phyloP scores from a whole-genome alignment of 2,329 filamentous ascomycete genomes.

The Mariannaea sp. region DNA sequence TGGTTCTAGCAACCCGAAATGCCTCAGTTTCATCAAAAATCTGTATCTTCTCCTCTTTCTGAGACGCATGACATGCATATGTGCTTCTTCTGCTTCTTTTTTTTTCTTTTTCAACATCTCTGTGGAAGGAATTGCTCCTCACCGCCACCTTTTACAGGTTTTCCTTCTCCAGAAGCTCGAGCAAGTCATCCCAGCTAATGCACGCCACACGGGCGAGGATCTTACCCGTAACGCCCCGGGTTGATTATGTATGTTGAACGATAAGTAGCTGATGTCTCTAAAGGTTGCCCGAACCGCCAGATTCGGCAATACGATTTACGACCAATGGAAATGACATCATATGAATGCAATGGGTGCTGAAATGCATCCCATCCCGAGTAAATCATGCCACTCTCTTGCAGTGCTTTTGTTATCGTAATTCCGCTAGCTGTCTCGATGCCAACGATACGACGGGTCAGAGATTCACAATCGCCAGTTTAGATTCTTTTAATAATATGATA shows the following conservation, averaged over 20 bases:
- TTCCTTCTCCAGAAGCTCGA: not conserved
- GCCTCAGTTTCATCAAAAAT: not conserved
- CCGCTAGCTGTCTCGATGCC: conserved; percentile 4
- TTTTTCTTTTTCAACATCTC: too few species aligned
- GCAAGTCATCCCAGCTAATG: conserved; percentile 25
- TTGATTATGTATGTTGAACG: too few species aligned
- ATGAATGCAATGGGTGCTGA: not conserved
- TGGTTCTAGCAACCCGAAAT: conserved; percentile 13
- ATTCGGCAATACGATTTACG: not conserved
- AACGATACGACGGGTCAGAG: not conserved
- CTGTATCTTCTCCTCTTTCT: not conserved
- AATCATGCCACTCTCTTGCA: conserved; percentile 22
- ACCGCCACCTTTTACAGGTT: conserved; percentile 28
- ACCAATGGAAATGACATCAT: not conserved
- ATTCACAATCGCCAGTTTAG: too few species aligned
- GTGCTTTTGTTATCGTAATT: conserved; percentile 24
- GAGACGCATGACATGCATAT: conserved; percentile 24
- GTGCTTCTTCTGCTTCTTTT: not conserved
- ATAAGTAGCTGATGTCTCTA: not conserved
- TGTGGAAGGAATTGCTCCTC: conserved; percentile 13
- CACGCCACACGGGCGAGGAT: conserved; percentile 25
- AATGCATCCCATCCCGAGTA: conserved; percentile 14
- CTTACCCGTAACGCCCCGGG: conserved; percentile 15
- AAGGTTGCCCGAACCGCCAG: not conserved
- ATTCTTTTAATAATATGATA: too few species aligned